Base-by-base conservation (phyloP, 495 filamentous ascomycete genomes). In the Penicillium antarcticum region DNA sequence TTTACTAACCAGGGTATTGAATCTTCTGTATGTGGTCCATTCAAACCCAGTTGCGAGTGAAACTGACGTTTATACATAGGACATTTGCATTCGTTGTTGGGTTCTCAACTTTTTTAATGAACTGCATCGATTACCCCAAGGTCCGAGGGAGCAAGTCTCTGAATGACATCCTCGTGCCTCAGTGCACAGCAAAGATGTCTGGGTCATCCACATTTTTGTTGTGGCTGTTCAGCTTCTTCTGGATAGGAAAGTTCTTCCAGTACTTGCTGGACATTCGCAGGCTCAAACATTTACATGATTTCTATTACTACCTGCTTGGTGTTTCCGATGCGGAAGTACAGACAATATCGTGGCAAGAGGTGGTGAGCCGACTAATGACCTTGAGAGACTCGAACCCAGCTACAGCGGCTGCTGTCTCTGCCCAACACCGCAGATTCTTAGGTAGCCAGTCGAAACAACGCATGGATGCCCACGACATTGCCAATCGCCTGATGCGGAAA, bases 401-500 rank as follows among this genome's bases (percentile, higher is more conserved):
- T 37, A 96, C 92, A 13, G 88, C 90, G 2, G 81, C 82, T 12
- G 79, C 81, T 11, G 62, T 86, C n/a, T 77, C 78, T 40, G 69
- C 81, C 5, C 71, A 72, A 38, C 79, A 82, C 56, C 81, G 87
- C 39, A 82, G 76, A 45, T 92, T 84, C 53, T 70, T 94, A 36
- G 87, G 87, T 32, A 88, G 80, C 56, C 89, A 92, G 58, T 95
- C 94, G 16, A 96, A 97, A 67, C 89, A 97, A 72, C 80, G 94
- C 43, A 86, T 97, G 69, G 94, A 97, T 72, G 94, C 94, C 4
- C 89, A 96, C 56, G 92, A 96, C 65, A 96, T 98, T 66, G 95
- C 94, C 7, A 98, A 97, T 62, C 85, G 94, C 40, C 69, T 98
- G 42, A 97, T 98, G 94, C 86, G 94, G 56, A 86, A 87, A 62